phyloP scores from a whole-genome alignment of 148 eudicot genomes.

The Vaccinium corymbosum region DNA sequence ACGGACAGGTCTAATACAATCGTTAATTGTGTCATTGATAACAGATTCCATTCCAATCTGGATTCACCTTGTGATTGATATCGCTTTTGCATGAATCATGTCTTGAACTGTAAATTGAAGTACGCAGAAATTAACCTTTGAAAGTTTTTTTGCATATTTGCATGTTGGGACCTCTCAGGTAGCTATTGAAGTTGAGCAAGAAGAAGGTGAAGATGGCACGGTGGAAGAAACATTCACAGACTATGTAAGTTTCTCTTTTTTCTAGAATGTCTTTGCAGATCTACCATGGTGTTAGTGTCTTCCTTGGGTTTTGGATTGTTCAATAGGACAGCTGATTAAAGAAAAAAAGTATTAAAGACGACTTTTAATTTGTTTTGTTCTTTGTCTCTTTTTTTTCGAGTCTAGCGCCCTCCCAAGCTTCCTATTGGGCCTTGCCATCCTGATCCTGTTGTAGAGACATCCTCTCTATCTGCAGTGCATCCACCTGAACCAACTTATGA shows the following conservation, averaged over 20 bases:
- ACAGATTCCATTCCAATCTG: not conserved
- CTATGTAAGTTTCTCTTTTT: constrained; percentile 43
- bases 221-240: constrained; percentile 88
- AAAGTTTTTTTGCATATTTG: not conserved
- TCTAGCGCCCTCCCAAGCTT: constrained; percentile 79
- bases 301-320: not conserved
- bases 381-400: not conserved
- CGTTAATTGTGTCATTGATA: not conserved
- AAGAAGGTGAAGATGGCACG: constrained; percentile 87
- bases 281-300: not conserved
- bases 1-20: not conserved
- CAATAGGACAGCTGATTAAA: too few relatives aligned
- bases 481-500: constrained; percentile 90
- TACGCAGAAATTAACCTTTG: not conserved
- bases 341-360: too few relatives aligned
- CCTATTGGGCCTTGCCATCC: constrained; percentile 94
- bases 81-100: not conserved
- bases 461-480: constrained; percentile 90
- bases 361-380: not conserved
- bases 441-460: constrained; percentile 96
- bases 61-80: not conserved
- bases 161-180: constrained; percentile 36
- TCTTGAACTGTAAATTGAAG: not conserved
- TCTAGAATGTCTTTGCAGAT: not conserved
- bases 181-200: constrained; percentile 75